Evolutionary conservation across 1,284 basidiomycete species (phyloP).

Genomic region (Rhodotorula sp.): DNA sequence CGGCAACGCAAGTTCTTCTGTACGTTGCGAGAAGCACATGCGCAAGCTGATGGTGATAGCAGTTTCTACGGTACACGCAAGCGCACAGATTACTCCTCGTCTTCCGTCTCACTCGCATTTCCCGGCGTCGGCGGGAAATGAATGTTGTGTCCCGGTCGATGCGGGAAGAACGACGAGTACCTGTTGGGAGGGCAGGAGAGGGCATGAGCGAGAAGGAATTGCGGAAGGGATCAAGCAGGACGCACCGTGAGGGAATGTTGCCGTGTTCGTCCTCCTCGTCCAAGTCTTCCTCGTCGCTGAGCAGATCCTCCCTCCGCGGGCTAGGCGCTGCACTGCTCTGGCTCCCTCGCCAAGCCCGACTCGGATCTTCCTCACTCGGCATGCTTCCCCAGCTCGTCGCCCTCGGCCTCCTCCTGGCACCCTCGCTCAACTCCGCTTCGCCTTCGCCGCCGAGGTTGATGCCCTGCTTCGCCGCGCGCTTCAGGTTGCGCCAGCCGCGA

Average conservation of each 20-base stretch:
- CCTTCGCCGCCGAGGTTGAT: neutral
- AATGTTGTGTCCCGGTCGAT: neutral
- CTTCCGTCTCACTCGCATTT: conserved; percentile 21
- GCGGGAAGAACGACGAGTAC: conserved; percentile 34
- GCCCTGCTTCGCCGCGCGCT: conserved; percentile 28
- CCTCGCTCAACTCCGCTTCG: neutral
- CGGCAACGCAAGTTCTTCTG: no score
- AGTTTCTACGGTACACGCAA: neutral
- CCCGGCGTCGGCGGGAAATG: conserved; percentile 23
- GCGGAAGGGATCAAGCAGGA: neutral
- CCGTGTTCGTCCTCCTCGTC: conserved; percentile 25
- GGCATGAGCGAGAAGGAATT: no score
- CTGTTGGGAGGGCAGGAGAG: conserved; percentile 7
- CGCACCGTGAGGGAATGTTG: neutral
- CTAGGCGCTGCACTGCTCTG: neutral
- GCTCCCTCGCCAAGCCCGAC: conserved; percentile 30
- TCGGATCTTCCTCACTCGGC: conserved; percentile 26
- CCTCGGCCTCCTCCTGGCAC: conserved; percentile 4
- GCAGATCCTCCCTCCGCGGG: no score
- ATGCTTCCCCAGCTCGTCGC: conserved; percentile 14
- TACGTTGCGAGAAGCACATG: no score
- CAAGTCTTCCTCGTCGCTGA: conserved; percentile 1
- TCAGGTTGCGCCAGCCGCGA: conserved; percentile 35
- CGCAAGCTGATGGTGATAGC: no score
- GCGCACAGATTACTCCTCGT: conserved; percentile 5